Percentiles rank a stretch among this genome's conserved stretches.
These are phyloP conservation scores for Populus nigra DNA, from an alignment of 345 rosid species.

Conservation along the genomic window DNA sequence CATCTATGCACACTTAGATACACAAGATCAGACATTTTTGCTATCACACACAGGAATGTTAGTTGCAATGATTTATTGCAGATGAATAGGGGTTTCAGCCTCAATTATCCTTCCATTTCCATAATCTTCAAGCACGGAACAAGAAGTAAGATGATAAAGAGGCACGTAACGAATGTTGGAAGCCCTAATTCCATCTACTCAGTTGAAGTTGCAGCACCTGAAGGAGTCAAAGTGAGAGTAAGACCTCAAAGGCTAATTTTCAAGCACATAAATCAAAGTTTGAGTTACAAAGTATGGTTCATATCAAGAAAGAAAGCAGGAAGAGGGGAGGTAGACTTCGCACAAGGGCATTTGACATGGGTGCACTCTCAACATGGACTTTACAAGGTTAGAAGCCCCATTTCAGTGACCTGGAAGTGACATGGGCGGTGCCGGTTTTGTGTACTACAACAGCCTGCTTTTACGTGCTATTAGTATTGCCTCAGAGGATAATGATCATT, in stretches of 20 bases:
- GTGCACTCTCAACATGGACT: constrained; percentile 45
- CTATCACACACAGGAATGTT: constrained; percentile 36
- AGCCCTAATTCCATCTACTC: constrained; percentile 62
- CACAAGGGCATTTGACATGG: constrained; percentile 81
- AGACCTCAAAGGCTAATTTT: constrained; percentile 61
- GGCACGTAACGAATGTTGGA: constrained; percentile 75
- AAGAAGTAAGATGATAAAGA: constrained; percentile 47
- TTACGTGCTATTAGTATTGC: constrained; percentile 5
- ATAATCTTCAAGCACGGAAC: constrained; percentile 55
- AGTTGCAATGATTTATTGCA: constrained; percentile 25
- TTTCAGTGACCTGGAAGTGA: constrained; percentile 62
- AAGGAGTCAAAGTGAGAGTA: constrained; percentile 23
- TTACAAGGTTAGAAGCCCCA: constrained; percentile 73
- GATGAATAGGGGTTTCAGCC: constrained; percentile 41
- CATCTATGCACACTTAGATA: constrained; percentile 76
- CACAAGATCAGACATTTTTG: constrained; percentile 55
- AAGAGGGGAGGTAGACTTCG: constrained; percentile 28
- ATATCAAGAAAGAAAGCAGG: constrained; percentile 45
- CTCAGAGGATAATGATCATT: constrained; percentile 1
- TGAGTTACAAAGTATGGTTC: constrained; percentile 63
- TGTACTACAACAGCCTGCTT: background rate
- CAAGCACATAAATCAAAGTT: constrained; percentile 43
- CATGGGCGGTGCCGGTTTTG: background rate
- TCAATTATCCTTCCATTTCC: constrained; percentile 85
- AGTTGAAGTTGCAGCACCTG: constrained; percentile 61